phyloP scores from a whole-genome alignment of 495 filamentous ascomycete species.

The Aspergillus heteromorphus region DNA sequence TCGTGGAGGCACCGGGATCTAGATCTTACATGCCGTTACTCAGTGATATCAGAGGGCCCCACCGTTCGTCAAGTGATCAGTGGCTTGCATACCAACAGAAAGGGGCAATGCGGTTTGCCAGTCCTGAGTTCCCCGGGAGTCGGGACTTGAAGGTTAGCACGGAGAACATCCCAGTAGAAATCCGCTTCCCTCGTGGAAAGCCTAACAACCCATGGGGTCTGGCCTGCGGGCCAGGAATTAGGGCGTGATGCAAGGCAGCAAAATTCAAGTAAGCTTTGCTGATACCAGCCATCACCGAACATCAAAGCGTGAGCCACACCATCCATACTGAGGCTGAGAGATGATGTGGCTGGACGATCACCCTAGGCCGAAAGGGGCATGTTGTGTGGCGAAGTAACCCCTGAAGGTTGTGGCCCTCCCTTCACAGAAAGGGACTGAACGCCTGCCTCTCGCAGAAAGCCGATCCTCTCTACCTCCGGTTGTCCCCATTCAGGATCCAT shows the following conservation, averaged over 20 bases:
- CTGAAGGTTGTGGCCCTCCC: background rate
- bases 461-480: no score
- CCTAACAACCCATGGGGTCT: background rate
- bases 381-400: constrained; percentile 1
- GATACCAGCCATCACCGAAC: background rate
- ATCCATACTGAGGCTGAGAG: constrained; percentile 1
- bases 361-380: background rate
- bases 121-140: background rate
- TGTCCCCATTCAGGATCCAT: background rate
- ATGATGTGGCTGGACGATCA: constrained; percentile 1
- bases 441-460: background rate
- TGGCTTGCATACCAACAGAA: background rate
- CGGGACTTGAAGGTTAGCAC: background rate
- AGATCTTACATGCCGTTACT: background rate
- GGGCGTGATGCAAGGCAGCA: background rate
- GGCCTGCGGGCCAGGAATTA: background rate
- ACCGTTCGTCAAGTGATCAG: background rate
- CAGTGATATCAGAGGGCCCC: background rate
- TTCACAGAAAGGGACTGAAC: no score
- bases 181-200: background rate
- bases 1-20: background rate
- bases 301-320: background rate
- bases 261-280: background rate
- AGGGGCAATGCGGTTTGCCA: background rate
- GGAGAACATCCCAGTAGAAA: background rate